Evolutionary conservation across 805 yeast species (phyloP), one percentile per base, ranked within the genome.

Genomic region (Candida maltosa): DNA sequence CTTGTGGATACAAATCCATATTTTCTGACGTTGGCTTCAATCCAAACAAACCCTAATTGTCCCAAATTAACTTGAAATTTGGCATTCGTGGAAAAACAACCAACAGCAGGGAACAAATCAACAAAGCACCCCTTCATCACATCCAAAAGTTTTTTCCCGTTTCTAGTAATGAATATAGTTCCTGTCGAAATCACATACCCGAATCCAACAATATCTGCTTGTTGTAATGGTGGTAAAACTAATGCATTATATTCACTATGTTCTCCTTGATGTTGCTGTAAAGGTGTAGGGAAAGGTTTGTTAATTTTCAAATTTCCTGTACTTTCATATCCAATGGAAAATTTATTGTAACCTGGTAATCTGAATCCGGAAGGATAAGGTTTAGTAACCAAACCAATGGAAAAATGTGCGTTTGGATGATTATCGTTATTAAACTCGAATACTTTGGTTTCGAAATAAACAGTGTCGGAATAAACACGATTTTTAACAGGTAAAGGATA

Each of bases 311-410:
- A 60, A 40, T 79, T 75, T 2, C 94, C 95, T 4, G 78, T 75
- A 2, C 85, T 74, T 53, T 84, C 91, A 51, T 84, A 78, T 3
- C 83, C 83, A 32, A 85, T 68, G 0, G 88, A 80, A 49, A 80
- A 82, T 32, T 74, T 74, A 40, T 76, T 71, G 54, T 78, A 73
- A 1, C 95, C 95, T 0, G 95, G 95, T 10, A 81, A 64, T 45
- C 86, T 67, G 55, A 83, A 85, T 3, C 49, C 27, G 39, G 73
- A 68, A 2, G 95, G 93, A 48, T 82, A 82, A 2, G 93, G 91
- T 44, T 72, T 75, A 0, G 91, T 78, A 7, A 76, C 73, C 18
- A 84, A 61, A 0, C 94, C 93, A 31, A 84, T 67, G 20, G 82
- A 70, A 38, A 83, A 69, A 23, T 73, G 72, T 1, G 80, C 70